Conservation (phyloP, 345 rosid genomes). For the Eucalyptus marginata region DNA sequence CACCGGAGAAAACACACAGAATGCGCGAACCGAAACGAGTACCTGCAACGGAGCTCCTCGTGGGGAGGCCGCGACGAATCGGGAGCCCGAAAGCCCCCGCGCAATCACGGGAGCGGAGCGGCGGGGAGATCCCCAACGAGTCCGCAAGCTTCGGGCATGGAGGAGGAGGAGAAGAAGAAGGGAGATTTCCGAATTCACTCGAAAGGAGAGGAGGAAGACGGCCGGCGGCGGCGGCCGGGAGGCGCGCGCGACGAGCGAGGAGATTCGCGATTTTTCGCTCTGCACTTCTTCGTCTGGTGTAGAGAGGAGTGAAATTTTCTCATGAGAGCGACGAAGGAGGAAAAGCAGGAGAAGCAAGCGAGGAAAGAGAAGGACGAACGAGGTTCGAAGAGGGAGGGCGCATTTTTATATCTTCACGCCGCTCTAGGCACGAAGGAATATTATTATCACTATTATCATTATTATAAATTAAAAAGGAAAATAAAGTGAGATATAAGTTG, state of each 20-base stretch:
- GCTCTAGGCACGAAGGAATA: neutral
- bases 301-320: neutral
- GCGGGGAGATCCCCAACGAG: neutral
- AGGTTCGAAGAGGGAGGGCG: neutral
- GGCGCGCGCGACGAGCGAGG: neutral
- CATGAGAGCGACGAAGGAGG: neutral
- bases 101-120: neutral
- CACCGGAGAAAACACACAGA: neutral
- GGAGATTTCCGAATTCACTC: neutral
- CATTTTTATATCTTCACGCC: neutral
- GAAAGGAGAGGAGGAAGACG: neutral
- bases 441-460: neutral
- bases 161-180: neutral
- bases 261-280: neutral
- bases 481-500: neutral
- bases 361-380: neutral
- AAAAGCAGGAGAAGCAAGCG: neutral
- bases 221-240: neutral
- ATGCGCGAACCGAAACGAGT: no score
- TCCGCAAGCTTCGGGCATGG: neutral
- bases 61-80: neutral
- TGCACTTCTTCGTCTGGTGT: neutral
- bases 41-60: neutral
- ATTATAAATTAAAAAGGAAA: neutral
- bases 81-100: neutral